phyloP scores from a whole-genome alignment of 2,329 filamentous ascomycete genomes.

The Pseudocercospora fuligena region DNA sequence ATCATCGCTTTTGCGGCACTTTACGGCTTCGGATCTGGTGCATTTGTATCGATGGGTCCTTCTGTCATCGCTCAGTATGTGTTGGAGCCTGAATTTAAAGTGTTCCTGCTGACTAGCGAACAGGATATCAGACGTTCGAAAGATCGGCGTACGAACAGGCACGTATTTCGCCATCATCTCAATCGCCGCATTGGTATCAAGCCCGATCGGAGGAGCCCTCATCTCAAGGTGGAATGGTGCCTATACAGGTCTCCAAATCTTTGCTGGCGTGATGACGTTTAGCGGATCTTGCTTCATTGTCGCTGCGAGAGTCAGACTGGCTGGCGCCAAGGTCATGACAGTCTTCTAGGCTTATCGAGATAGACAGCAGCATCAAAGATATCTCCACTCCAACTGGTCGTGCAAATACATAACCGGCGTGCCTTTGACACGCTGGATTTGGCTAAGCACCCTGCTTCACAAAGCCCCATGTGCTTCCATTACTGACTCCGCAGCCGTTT shows the following conservation, averaged over 20 bases:
- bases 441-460: too few species aligned
- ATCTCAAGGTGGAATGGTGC: conserved; percentile 55
- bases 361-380: not conserved
- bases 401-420: too few species aligned
- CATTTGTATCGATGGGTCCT: conserved; percentile 67
- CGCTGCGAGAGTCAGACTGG: conserved; percentile 43
- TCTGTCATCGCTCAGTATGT: conserved; percentile 65
- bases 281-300: conserved; percentile 50
- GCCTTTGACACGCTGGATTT: too few species aligned
- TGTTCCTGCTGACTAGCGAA: not conserved
- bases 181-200: conserved; percentile 67
- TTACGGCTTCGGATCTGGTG: conserved; percentile 72
- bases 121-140: conserved; percentile 65
- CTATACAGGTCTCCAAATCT: conserved; percentile 67
- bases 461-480: conserved; percentile 3
- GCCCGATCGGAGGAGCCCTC: conserved; percentile 51
- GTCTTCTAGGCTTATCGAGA: not conserved
- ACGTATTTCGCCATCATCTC: conserved; percentile 65
- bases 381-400: not conserved
- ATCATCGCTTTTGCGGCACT: conserved; percentile 69
- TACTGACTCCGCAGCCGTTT: conserved; percentile 12
- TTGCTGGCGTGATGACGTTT: conserved; percentile 61
- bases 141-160: conserved; percentile 72
- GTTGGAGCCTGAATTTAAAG: conserved; percentile 53
- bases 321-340: conserved; percentile 32